phyloP scores from a whole-genome alignment of 805 yeast species.

The Blastobotrys peoriensis region DNA sequence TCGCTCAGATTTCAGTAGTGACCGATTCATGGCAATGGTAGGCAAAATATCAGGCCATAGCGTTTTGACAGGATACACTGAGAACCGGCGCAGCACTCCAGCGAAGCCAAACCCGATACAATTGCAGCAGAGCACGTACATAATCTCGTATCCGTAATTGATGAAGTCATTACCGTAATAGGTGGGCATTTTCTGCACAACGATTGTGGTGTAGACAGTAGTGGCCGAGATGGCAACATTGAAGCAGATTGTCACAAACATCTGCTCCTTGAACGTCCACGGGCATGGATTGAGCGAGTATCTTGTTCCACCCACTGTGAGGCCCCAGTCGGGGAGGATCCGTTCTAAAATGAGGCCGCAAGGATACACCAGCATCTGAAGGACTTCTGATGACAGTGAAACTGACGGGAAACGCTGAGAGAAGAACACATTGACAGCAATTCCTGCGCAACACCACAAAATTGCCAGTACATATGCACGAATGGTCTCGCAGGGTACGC shows the following conservation, averaged over 20 bases:
- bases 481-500: slow-evolving; percentile 42
- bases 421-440: slow-evolving; percentile 52
- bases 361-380: slow-evolving; percentile 33
- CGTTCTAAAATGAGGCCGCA: slow-evolving; percentile 30
- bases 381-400: slow-evolving; percentile 35
- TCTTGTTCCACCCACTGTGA: slow-evolving; percentile 36
- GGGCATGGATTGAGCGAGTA: slow-evolving; percentile 50
- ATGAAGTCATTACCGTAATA: slow-evolving; percentile 29
- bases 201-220: slow-evolving; percentile 16
- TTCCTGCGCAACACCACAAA: slow-evolving; percentile 47
- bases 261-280: slow-evolving; percentile 59
- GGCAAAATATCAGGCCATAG: slow-evolving; percentile 53
- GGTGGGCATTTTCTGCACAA: slow-evolving; percentile 28
- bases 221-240: slow-evolving; percentile 31
- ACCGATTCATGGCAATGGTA: slow-evolving; percentile 46
- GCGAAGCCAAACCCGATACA: slow-evolving; percentile 49
- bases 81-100: slow-evolving; percentile 49
- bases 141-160: slow-evolving; percentile 39
- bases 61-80: slow-evolving; percentile 39
- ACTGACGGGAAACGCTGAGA: slow-evolving; percentile 49
- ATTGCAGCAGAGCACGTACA: slow-evolving; percentile 43
- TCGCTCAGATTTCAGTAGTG: slow-evolving; percentile 31
- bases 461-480: slow-evolving; percentile 47
- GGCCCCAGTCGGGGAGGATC: slow-evolving; percentile 43
- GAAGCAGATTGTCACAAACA: slow-evolving; percentile 44